phyloP scores from a whole-genome alignment of 2,329 filamentous ascomycete genomes.

The Cyphellophora attinorum region DNA sequence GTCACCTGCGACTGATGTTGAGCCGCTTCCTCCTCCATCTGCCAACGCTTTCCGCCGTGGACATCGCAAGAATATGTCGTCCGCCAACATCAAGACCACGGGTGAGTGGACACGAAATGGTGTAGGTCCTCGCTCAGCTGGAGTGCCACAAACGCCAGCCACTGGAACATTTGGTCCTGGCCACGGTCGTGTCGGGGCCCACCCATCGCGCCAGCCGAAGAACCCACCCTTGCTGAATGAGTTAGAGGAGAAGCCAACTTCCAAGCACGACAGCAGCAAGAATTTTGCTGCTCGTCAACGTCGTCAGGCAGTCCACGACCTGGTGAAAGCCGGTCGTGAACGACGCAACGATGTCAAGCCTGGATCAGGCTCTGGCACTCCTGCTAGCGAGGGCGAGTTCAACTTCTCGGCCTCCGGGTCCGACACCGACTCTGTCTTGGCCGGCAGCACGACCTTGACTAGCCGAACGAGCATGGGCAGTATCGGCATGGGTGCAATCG shows the following conservation, averaged over 20 bases:
- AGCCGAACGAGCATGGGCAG: conserved; percentile 65
- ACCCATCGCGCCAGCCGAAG: conserved; percentile 84
- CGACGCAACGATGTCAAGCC: conserved; percentile 56
- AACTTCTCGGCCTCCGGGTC: conserved; percentile 60
- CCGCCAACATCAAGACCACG: conserved; percentile 41
- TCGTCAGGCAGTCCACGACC: conserved; percentile 80
- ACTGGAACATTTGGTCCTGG: conserved; percentile 87
- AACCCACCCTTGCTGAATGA: conserved; percentile 89
- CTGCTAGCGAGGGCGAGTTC: conserved; percentile 71
- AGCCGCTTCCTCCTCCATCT: conserved; percentile 75
- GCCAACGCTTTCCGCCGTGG: conserved; percentile 87
- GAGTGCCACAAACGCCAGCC: conserved; percentile 69
- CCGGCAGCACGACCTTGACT: conserved; percentile 71
- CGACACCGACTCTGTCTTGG: conserved; percentile 60
- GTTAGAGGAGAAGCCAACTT: conserved; percentile 77
- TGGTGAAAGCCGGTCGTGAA: conserved; percentile 81
- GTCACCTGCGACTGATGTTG: conserved; percentile 58
- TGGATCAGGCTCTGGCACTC: conserved; percentile 69
- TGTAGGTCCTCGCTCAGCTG: conserved; percentile 68
- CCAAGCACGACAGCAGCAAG: conserved; percentile 89
- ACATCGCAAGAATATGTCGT: conserved; percentile 81
- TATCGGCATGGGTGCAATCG: conserved; percentile 75
- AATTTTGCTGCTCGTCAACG: conserved; percentile 93
- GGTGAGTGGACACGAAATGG: conserved; percentile 49
- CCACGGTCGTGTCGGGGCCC: conserved; percentile 85